Evolutionary conservation across 257 asterid species (phyloP).

Genomic region (Gentiana straminea): DNA sequence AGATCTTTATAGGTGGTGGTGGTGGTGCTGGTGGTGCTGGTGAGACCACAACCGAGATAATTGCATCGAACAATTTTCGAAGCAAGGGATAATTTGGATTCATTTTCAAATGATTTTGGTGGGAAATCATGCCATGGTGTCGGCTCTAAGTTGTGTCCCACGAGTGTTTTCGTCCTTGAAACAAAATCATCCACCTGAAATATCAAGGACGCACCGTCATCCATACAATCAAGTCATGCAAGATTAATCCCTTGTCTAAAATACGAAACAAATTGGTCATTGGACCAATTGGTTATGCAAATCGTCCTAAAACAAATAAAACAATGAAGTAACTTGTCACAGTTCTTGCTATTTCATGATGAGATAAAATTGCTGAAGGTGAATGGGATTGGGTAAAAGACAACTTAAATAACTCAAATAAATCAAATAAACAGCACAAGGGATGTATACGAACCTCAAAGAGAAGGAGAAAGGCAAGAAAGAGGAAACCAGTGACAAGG

Average conservation of each 20-base stretch:
- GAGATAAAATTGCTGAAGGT: too few species aligned
- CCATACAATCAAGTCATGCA: not conserved
- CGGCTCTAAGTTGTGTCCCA: slow-evolving; percentile 66
- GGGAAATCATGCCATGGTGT: slow-evolving; percentile 77
- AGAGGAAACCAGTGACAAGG: slow-evolving; percentile 19
- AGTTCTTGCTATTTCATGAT: too few species aligned
- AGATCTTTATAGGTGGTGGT: not conserved
- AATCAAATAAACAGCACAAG: not conserved
- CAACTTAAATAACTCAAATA: not conserved
- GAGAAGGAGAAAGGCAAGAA: slow-evolving; percentile 27
- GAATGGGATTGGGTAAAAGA: not conserved
- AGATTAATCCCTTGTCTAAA: not conserved
- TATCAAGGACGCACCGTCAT: not conserved
- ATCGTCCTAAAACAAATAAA: too few species aligned
- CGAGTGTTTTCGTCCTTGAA: slow-evolving; percentile 46
- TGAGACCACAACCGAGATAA: slow-evolving; percentile 35
- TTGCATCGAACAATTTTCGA: slow-evolving; percentile 44
- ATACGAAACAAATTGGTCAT: too few species aligned
- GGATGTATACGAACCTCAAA: slow-evolving; percentile 22
- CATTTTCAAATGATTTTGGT: slow-evolving; percentile 18
- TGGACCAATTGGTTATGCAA: too few species aligned
- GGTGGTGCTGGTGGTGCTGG: not conserved
- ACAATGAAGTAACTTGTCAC: too few species aligned
- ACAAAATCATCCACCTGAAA: slow-evolving; percentile 37
- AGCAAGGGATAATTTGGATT: slow-evolving; percentile 35